Evolutionary conservation across 495 filamentous ascomycete genomes (phyloP), one percentile per base, ranked within the genome.

Genomic region (Neurospora intermedia): DNA sequence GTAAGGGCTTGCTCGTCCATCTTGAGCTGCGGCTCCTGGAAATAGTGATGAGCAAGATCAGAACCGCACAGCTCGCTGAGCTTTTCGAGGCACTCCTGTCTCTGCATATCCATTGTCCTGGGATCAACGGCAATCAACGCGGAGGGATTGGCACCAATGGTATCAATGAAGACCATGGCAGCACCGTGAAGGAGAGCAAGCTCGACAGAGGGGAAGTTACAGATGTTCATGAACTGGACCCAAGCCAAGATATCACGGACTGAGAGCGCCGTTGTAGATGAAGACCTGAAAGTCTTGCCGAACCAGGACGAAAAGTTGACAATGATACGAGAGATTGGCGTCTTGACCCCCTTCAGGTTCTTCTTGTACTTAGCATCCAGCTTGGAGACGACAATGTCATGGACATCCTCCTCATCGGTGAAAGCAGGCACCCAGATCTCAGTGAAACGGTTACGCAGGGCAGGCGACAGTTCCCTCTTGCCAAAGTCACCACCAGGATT

Each of bases 401-500:
- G 82, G 38, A 98, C 89, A 78, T 99, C 96, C 39, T 94, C 90
- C 43, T 87, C 85, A 54, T 96, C 93, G 0, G 92, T 92, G 62
- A 92, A 83, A 4, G 94, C 85, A 4, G 96, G 94, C 0, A 97
- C 96, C 96, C 96, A 99, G 27, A 99, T 97, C 79, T 99, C 96
- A 0, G 96, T 99, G 83, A 99, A 98, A 48, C 96, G 91, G 79
- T 99, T 98, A 35, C 96, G 88, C 71, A 99, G 85, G 35, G 96
- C 96, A 6, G 95, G 94, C 4, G 96, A 98, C 66, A 99, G 89
- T 80, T 99, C 96, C 75, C 92, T 91, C 79, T 99, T 99, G 72
- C 96, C 96, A 80, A 97, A 98, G 77, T 99, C 96, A 71, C 96
- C 96, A 45, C 96, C 96, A 10, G 96, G 96, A 75, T 99, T 99